phyloP scores from a whole-genome alignment of 2,329 filamentous ascomycete genomes.

The Paecilomyces niveus region DNA sequence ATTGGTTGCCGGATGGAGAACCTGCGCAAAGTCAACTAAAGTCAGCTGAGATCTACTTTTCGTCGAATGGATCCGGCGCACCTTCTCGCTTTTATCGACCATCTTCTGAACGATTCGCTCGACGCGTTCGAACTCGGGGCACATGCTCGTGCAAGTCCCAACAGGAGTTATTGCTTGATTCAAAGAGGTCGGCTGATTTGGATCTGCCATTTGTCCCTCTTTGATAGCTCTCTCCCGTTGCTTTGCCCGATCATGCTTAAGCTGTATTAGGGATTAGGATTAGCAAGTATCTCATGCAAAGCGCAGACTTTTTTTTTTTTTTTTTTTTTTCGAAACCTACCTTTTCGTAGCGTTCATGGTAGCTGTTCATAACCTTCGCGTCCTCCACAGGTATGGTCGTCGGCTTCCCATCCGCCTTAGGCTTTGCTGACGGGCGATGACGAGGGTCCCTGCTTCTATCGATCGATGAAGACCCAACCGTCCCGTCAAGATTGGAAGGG shows the following conservation, averaged over 20 bases:
- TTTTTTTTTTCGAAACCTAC: slow-evolving; percentile 13
- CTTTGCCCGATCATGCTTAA: slow-evolving; percentile 43
- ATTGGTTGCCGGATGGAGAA: slow-evolving; percentile 27
- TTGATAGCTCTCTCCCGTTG: slow-evolving; percentile 47
- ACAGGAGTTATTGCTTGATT: slow-evolving; percentile 55
- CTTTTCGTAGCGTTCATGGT: slow-evolving; percentile 31
- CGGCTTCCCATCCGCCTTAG: slow-evolving; percentile 6
- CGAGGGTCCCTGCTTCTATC: slow-evolving; percentile 12
- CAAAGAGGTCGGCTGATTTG: slow-evolving; percentile 53
- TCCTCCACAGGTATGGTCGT: slow-evolving; percentile 16
- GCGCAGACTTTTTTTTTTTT: not conserved
- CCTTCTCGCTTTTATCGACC: slow-evolving; percentile 54
- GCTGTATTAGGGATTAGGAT: slow-evolving; percentile 22
- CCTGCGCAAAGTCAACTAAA: slow-evolving; percentile 14
- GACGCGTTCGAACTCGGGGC: slow-evolving; percentile 56
- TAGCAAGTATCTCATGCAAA: not conserved
- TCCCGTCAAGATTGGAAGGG: slow-evolving; percentile 9
- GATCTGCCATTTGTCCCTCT: slow-evolving; percentile 50
- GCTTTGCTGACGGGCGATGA: slow-evolving; percentile 2
- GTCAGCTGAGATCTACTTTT: not conserved
- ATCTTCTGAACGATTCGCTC: slow-evolving; percentile 56
- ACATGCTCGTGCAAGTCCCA: slow-evolving; percentile 58
- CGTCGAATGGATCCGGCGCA: slow-evolving; percentile 16
- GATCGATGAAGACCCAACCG: slow-evolving; percentile 3
- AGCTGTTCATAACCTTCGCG: slow-evolving; percentile 14